These are phyloP conservation scores for Suhomyces emberorum DNA, from an alignment of 805 yeast species.

Conservation along the genomic window DNA sequence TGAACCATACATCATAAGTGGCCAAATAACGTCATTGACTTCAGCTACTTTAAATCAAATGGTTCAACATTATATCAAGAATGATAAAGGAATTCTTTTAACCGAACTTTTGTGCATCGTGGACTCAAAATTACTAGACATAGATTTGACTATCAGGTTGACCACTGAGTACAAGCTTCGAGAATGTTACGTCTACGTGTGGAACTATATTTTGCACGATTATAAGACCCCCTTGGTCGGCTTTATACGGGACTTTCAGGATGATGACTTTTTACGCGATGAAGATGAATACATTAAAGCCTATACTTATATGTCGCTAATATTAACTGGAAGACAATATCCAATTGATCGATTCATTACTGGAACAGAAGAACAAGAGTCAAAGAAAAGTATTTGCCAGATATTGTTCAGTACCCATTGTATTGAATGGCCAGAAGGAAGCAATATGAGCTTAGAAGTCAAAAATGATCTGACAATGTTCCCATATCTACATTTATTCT, in stretches of 20 bases:
- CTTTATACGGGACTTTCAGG: conserved; percentile 39
- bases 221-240: conserved; percentile 68
- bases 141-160: conserved; percentile 67
- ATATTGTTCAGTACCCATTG: conserved; percentile 58
- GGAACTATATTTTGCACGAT: conserved; percentile 69
- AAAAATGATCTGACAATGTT: conserved; percentile 28
- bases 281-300: conserved; percentile 14
- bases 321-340: conserved; percentile 74
- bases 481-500: conserved; percentile 62
- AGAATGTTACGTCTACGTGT: conserved; percentile 66
- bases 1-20: conserved; percentile 48
- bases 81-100: conserved; percentile 44
- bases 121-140: conserved; percentile 66
- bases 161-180: conserved; percentile 54
- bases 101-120: conserved; percentile 69
- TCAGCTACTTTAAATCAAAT: conserved; percentile 62
- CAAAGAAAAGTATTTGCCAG: conserved; percentile 52
- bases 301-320: conserved; percentile 59
- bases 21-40: conserved; percentile 48
- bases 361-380: conserved; percentile 27
- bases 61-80: conserved; percentile 47
- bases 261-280: conserved; percentile 8
- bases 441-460: not conserved
- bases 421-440: conserved; percentile 37
- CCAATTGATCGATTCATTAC: conserved; percentile 61